Evolutionary conservation across 805 yeast species (phyloP).

Genomic region (Hermanozyma aechmeae): DNA sequence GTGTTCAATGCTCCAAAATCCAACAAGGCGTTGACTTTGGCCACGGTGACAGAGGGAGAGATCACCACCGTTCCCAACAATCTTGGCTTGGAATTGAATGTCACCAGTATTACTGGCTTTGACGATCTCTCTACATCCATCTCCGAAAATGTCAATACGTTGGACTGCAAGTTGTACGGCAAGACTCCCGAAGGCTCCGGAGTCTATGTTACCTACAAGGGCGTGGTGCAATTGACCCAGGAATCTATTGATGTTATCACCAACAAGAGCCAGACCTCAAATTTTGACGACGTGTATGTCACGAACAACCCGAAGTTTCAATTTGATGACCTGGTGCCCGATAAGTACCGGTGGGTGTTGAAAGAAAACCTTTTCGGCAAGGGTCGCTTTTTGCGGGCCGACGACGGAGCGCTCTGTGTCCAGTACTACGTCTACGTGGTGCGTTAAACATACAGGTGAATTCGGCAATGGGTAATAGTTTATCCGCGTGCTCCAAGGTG

Average conservation of each 20-base stretch:
- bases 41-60: conserved; percentile 17
- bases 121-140: conserved; percentile 37
- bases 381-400: conserved; percentile 49
- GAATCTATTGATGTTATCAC: conserved; percentile 26
- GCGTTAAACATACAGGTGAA: too few species aligned
- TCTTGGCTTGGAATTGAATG: conserved; percentile 23
- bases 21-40: conserved; percentile 13
- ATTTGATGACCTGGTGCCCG: conserved; percentile 32
- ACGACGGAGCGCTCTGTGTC: conserved; percentile 35
- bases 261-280: conserved; percentile 17
- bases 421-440: conserved; percentile 45
- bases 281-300: conserved; percentile 40
- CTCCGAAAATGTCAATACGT: conserved; percentile 15
- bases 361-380: conserved; percentile 43
- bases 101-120: conserved; percentile 24
- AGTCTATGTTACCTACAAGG: conserved; percentile 36
- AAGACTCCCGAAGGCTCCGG: conserved; percentile 35
- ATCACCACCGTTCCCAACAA: conserved; percentile 21
- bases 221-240: conserved; percentile 34
- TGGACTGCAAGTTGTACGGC: conserved; percentile 44
- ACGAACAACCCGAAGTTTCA: conserved; percentile 37
- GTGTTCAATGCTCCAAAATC: conserved; percentile 10
- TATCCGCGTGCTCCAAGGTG: too few species aligned
- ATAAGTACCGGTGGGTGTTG: conserved; percentile 42
- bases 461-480: too few species aligned